Base-by-base conservation (phyloP, 768 basidiomycete species). In the Cantharellus anzutake region DNA sequence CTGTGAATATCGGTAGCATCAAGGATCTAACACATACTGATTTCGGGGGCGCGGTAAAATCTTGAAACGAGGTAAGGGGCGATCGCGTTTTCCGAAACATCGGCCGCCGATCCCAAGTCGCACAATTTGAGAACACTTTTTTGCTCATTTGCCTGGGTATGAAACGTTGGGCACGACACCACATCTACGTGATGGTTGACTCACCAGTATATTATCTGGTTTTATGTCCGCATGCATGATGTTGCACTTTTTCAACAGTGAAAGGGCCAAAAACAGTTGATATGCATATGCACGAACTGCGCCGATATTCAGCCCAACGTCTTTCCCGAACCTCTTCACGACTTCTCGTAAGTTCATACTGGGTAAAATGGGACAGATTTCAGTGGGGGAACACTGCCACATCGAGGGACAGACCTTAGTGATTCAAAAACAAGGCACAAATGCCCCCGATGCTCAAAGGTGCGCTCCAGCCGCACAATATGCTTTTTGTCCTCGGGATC, bases 201-300 rank as follows among this genome's bases (percentile, higher is more conserved):
- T 40, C 63, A 92, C 93, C 66, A 98, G 70, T 50, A 99, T 94
- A 68, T 98, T 98, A 69, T 98, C 96, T 20, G 96, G 96, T 71
- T 98, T 98, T 69, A 99, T 88, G 68, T 99, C 96, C 4, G 96
- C 96, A 66, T 99, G 96, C 80, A 97, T 96, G 61, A 98, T 81
- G 20, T 29, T 29, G 61, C 82, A 78, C 72, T 97, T 97, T 64
- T 81, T 80, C 67, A 98, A 74, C 59, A 93, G 74, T 64, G 85
- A 80, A 63, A 98, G 70, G 16, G 89, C 79, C 58, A 97, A 77
- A 72, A 98, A 93, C 58, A 99, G 81, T 68, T 99, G 96, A 65
- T 94, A 89, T 39, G 96, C 83, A 68, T 99, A 99, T n/a, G 93
- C 92, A 64, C 94, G 81, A n/a, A 99, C 96, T 56, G 96, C 96